phyloP scores from a whole-genome alignment of 2,329 filamentous ascomycete genomes.

The Claviceps spartinae region DNA sequence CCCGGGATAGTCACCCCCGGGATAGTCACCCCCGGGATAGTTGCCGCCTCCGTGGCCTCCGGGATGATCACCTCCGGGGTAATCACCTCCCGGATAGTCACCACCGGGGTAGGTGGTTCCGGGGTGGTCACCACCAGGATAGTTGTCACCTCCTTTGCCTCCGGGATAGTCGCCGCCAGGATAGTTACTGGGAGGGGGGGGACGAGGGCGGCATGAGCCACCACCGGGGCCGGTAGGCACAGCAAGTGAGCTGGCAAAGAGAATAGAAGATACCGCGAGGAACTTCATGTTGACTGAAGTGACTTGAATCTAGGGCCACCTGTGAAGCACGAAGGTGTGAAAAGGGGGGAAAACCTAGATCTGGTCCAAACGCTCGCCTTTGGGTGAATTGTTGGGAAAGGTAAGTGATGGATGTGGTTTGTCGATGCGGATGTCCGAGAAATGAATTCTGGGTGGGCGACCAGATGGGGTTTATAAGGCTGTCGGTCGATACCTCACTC shows the following conservation, averaged over 20 bases:
- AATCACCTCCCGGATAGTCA: background rate
- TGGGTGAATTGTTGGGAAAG: background rate
- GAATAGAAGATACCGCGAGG: conserved; percentile 6
- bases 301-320: background rate
- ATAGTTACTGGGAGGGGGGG: background rate
- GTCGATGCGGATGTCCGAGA: background rate
- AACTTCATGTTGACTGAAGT: conserved; percentile 7
- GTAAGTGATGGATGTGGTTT: background rate
- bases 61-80: background rate
- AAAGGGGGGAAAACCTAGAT: background rate
- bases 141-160: background rate
- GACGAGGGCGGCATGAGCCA: conserved; percentile 2
- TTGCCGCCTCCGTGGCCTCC: background rate
- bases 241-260: conserved; percentile 8
- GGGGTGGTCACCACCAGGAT: background rate
- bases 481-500: background rate
- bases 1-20: background rate
- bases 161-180: conserved; percentile 1
- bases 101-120: too few species aligned
- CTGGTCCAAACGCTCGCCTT: background rate
- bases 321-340: background rate
- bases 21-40: background rate
- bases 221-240: conserved; percentile 6
- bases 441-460: background rate
- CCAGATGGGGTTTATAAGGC: background rate